These are phyloP conservation scores for Melaleuca quinquenervia DNA, from an alignment of 345 rosid species.

Conservation along the genomic window DNA sequence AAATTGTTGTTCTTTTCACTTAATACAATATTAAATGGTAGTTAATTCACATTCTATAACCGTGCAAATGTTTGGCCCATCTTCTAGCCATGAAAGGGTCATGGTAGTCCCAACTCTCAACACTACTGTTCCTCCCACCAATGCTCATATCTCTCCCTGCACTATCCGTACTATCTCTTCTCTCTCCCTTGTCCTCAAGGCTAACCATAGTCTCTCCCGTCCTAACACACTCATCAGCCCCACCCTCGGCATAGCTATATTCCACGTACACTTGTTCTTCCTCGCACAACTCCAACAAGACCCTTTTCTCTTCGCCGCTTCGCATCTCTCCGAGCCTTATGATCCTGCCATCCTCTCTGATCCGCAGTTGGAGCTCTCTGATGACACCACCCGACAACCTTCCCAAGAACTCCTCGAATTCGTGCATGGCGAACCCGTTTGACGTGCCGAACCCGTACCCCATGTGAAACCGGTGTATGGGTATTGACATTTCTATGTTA, in stretches of 20 bases:
- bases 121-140: slow-evolving; percentile 45
- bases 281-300: slow-evolving; percentile 45
- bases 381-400: slow-evolving; percentile 46
- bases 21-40: not conserved
- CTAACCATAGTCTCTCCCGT: slow-evolving; percentile 54
- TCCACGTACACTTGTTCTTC: slow-evolving; percentile 27
- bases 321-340: slow-evolving; percentile 54
- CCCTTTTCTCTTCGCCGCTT: slow-evolving; percentile 54
- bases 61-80: slow-evolving; percentile 82
- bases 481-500: slow-evolving; percentile 34
- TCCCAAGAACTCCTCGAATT: slow-evolving; percentile 62
- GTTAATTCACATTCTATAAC: slow-evolving; percentile 35
- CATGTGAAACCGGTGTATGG: slow-evolving; percentile 67
- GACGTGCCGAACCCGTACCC: slow-evolving; percentile 63
- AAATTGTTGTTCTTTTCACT: not conserved
- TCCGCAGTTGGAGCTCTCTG: slow-evolving; percentile 54
- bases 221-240: slow-evolving; percentile 31
- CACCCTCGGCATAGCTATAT: slow-evolving; percentile 71
- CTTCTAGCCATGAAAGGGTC: slow-evolving; percentile 77
- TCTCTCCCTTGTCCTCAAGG: slow-evolving; percentile 27
- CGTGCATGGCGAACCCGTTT: slow-evolving; percentile 67
- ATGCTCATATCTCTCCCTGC: slow-evolving; percentile 19
- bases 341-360: slow-evolving; percentile 48
- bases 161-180: slow-evolving; percentile 12
- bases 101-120: slow-evolving; percentile 60